A percentile compares a stretch with the other conserved stretches of the same genome.
phyloP scores from a whole-genome alignment of 805 yeast genomes.

The Sugiyamaella smithiae region DNA sequence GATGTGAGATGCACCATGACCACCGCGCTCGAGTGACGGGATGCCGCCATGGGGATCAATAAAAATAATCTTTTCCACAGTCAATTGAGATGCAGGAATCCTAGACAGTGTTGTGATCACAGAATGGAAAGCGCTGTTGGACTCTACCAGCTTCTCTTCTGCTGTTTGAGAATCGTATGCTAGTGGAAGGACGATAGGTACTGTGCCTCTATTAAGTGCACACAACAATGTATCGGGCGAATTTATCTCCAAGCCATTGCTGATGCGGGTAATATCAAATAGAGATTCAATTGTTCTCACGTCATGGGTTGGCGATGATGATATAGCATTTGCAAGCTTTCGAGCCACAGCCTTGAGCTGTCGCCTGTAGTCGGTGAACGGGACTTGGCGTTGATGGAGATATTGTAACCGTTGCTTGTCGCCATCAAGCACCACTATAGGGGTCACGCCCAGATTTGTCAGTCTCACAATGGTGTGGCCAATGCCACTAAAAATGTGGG shows the following conservation, averaged over 20 bases:
- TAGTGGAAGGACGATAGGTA: constrained; percentile 60
- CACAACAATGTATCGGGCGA: constrained; percentile 41
- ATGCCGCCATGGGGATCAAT: constrained; percentile 86
- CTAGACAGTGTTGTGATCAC: constrained; percentile 38
- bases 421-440: constrained; percentile 61
- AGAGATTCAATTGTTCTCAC: constrained; percentile 39
- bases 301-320: constrained; percentile 13
- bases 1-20: constrained; percentile 71
- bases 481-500: constrained; percentile 36
- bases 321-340: constrained; percentile 20
- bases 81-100: constrained; percentile 27
- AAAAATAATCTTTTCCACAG: constrained; percentile 77
- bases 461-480: constrained; percentile 56
- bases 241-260: constrained; percentile 24
- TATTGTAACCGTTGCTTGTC: constrained; percentile 29
- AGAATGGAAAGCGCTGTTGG: constrained; percentile 42
- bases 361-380: constrained; percentile 30
- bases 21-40: constrained; percentile 76
- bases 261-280: constrained; percentile 32
- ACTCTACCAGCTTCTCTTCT: constrained; percentile 36
- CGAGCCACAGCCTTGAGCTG: constrained; percentile 21
- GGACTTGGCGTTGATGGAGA: constrained; percentile 24
- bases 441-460: constrained; percentile 66
- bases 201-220: constrained; percentile 43
- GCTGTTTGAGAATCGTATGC: constrained; percentile 57